Evolutionary conservation across 2,329 filamentous ascomycete genomes (phyloP), one percentile per base, ranked within the genome.

Genomic region (Allantophomopsis lycopodina): DNA sequence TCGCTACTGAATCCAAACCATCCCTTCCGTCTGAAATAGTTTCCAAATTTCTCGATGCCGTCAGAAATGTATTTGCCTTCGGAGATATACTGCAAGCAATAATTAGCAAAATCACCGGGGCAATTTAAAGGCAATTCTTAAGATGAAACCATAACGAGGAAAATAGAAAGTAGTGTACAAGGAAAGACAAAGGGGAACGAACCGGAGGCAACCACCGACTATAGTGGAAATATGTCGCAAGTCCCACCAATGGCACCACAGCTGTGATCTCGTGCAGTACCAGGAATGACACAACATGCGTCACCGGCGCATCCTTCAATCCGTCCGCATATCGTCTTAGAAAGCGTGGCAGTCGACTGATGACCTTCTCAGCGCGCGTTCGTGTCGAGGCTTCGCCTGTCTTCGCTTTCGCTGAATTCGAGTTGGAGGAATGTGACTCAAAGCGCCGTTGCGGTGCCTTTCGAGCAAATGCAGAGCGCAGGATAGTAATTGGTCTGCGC

Each of bases 261-360:
- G 91, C 89, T 1, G 91, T 96, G 35, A 95, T 57, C 60, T 98
- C 91, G 64, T 98, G 91, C 0, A 98, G 70, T 32, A 95, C 65
- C 10, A 96, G 66, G 58, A 98, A 98, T 0, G 89, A 79, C 2
- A 81, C 75, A 33, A 94, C 68, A 60, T 95, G 86, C 1, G 84
- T 84, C 35, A 87, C 60, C 0, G 91, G 91, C 1, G 87, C 87
- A 40, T 72, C 68, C 42, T 79, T 74, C 3, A 98, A 73, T 1
- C 76, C 75, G 1, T 64, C 60, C 1, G 83, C 79, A 62, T 87
- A 84, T 39, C 65, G 69, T 42, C 74, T 81, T 11, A 93, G 68
- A 44, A 76, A 79, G 4, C 55, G 62, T 2, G 85, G 86, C 31
- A 56, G 44, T 6, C 50, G 52, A 18, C 40, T n/a, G 17, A 54